Evolutionary conservation across 106 monocot species (phyloP), one percentile per base, ranked within the genome.

Genomic region (Platanthera zijinensis): DNA sequence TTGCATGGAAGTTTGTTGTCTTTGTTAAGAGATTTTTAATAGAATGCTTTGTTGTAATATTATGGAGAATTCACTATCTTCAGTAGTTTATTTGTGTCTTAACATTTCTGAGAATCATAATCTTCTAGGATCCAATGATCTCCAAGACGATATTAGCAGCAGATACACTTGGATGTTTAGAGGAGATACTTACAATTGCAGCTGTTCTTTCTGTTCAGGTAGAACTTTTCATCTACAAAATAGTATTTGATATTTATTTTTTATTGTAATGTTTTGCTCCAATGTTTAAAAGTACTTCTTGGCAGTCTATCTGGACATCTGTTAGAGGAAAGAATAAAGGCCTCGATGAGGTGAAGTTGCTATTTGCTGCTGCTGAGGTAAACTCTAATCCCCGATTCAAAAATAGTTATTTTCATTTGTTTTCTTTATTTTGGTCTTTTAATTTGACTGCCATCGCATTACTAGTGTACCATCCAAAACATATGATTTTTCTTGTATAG

Each of bases 181-280:
- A 99, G 76, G 97, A 99, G 82, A 86, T 91, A 57, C 72, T 94
- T 46, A 99, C 87, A 13, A 88, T 99, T 74, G 94, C 94, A 73
- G 91, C 91, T 75, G 74, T 99, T 80, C 85, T 99, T 15, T 94
- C 97, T 48, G 87, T 99, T 89, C 96, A 97, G 94, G 96, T 87
- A 74, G 84, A 66, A 48, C 45, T 15, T 66, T 80, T 18, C 15
- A 50, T 46, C 25, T 10, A 69, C 5, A 30, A 59, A 13, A 47
- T n/a, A 45, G 1, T 21, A 17, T 50, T 57, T 69, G 10, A 54
- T 72, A 61, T 47, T 51, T 51, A 61, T 48, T 15, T 71, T 45
- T 8, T 72, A 50, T 5, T 72, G 21, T 51, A 22, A 51, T 72
- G 50, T 11, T 72, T 21, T 70, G 70, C 48, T n/a, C 48, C 70